These are phyloP conservation scores for Lepidium africanum DNA, from an alignment of 345 rosid species.

Conservation along the genomic window DNA sequence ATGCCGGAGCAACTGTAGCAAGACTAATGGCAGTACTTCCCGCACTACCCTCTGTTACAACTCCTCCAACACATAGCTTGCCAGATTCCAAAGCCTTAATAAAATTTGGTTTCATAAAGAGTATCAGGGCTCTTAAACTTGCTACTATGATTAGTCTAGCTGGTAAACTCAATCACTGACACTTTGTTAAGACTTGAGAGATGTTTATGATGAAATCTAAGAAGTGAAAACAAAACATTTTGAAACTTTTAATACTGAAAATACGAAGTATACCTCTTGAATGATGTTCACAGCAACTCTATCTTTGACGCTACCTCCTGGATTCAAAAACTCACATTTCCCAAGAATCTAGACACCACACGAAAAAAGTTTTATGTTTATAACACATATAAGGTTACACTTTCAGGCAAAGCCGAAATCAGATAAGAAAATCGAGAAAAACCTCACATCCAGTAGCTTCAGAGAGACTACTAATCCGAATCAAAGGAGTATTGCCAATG, in stretches of 20 bases:
- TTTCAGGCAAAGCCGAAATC: background rate
- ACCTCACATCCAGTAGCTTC: constrained; percentile 95
- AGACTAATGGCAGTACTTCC: constrained; percentile 99
- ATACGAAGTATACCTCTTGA: constrained; percentile 54
- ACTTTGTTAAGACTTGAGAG: background rate
- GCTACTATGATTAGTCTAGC: background rate
- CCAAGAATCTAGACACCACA: constrained; percentile 68
- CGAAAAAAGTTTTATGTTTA: background rate
- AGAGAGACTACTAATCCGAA: constrained; percentile 86
- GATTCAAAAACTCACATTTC: constrained; percentile 91
- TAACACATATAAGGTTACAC: background rate
- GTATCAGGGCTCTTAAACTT: background rate
- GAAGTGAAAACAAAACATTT: background rate
- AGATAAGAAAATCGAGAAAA: constrained; percentile 6
- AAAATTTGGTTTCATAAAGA: no score
- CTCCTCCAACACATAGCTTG: constrained; percentile 57
- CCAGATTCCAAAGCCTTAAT: constrained; percentile 74
- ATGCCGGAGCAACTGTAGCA: constrained; percentile 86
- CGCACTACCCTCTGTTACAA: constrained; percentile 88
- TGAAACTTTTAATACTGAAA: background rate
- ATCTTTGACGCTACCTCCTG: constrained; percentile 97
- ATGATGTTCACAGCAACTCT: constrained; percentile 85
- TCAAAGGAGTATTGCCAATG: constrained; percentile 81
- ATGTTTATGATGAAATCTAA: background rate
- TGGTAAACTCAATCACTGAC: background rate